Evolutionary conservation across 805 yeast genomes (phyloP), one percentile per base, ranked within the genome.

Genomic region (Lachancea dasiensis): DNA sequence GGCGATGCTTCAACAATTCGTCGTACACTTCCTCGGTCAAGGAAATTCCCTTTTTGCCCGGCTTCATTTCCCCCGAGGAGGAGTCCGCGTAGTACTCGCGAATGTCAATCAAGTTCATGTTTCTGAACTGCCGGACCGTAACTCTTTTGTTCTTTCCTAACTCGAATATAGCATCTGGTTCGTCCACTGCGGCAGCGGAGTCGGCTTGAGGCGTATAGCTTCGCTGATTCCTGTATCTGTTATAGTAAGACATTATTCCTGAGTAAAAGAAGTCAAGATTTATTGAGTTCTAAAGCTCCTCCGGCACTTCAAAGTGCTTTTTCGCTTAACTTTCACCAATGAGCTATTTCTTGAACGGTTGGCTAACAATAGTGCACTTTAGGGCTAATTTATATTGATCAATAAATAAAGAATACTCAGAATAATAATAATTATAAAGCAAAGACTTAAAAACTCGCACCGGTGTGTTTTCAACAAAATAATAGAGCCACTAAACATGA

Each of bases 11-110:
- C 39, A 61, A 34, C 24, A 61, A 43, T 31, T 59, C 62, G 38
- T 61, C 65, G 40, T 60, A 61, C 26, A 58, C 47, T 40, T 61
- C 65, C 35, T 61, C 65, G 6, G 65, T 61, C 37, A 61, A 44
- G 5, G 64, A 60, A 6, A 61, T 61, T 14, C 65, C 81, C 61
- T 89, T 89, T 53, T 77, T 81, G 1, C 95, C 95, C 0, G 97
- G 97, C 43, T 70, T 70, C 64, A 71, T 68, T 43, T 77, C 80
- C 5, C 81, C 81, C 7, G 66, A 63, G 3, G 67, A 59, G n/a
- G 68, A 64, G 34, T 77, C 75, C 36, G 68, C 68, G 58, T 86
- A 89, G 63, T 68, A 86, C 56, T 89, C 96, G 41, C 97, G 72
- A 37, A 89, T 83, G 51, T 89, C 95, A 10, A 90, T 76, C 47